Conservation (phyloP, 2,329 filamentous ascomycete genomes). For the Fusarium albosuccineum region DNA sequence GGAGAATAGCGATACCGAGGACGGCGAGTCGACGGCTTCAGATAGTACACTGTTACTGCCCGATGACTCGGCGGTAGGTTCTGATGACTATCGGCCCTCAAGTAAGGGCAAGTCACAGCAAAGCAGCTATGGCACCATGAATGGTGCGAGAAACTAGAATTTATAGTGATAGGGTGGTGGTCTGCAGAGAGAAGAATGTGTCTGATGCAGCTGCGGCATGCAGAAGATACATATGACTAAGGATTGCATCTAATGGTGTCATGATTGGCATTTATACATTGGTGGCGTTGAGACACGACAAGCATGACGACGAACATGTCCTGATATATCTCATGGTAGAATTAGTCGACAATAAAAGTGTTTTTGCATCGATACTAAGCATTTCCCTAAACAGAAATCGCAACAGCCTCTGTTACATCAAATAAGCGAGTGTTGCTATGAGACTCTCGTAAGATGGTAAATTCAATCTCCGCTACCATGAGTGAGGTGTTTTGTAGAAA, state of each 20-base stretch:
- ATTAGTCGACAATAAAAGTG: not conserved
- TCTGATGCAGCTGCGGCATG: not conserved
- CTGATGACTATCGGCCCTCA: constrained; percentile 38
- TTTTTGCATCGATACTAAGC: constrained; percentile 1
- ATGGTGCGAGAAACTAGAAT: not conserved
- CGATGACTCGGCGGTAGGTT: constrained; percentile 37
- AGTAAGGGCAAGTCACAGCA: constrained; percentile 17
- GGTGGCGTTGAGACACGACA: constrained; percentile 4
- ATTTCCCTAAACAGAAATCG: too few relatives aligned
- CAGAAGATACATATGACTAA: not conserved
- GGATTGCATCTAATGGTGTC: not conserved
- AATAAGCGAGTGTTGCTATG: too few relatives aligned
- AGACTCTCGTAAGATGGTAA: not conserved
- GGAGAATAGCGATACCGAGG: constrained; percentile 51
- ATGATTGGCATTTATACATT: constrained; percentile 11
- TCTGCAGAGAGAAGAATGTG: not conserved
- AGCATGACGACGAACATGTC: not conserved
- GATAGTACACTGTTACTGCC: constrained; percentile 39
- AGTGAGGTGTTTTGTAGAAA: constrained; percentile 8
- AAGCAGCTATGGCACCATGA: constrained; percentile 41
- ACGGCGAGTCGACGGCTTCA: constrained; percentile 26
- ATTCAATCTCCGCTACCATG: constrained; percentile 27
- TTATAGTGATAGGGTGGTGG: not conserved
- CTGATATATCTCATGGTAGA: not conserved
- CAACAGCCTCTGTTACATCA: too few relatives aligned